Base-by-base conservation (phyloP, 2,329 filamentous ascomycete species). In the Raffaelea arxii region DNA sequence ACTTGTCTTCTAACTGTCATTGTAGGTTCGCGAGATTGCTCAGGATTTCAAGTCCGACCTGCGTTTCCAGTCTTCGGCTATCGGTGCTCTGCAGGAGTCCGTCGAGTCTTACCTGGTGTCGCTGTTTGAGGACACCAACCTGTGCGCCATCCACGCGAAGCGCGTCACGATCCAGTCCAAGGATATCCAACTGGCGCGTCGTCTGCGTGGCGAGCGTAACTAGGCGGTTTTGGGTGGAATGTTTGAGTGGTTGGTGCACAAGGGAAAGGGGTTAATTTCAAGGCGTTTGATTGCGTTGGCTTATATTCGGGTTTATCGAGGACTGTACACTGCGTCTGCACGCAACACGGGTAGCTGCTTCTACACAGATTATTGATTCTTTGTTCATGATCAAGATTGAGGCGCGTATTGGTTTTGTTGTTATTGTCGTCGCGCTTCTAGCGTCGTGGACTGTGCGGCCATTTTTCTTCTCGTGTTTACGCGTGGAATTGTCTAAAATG, bases 101-200 rank as follows among this genome's bases (percentile, higher is more conserved):
- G 90, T 95, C 56, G 92, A 98, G 77, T 94, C 92, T 3, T 97
- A 96, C 74, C 85, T 98, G 62, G 90, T 97, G 70, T 94, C 90
- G 39, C 84, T 97, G 55, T 97, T 97, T 61, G 90, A 97, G 72
- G 91, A 97, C 67, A 96, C 91, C 73, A 97, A 97, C 77, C 75
- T 95, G 45, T 97, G 91, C 74, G 91, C 92, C 64, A 95, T 97
- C 69, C 92, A 97, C 74, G 91, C 92, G 72, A 97, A 97, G 82
- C 89, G 92, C 75, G 92, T 97, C 64, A 97, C 91, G 63, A 97
- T 97, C 71, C 91, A 91, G 71, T 83, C 82, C 56, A 96, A 96
- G 78, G 91, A 96, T 62, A 96, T 97, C 65, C 91, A 97, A 74
- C 82, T 97, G 43, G 90, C 91, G 62, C 86, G 92, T 59, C 86